Evolutionary conservation across 495 filamentous ascomycete genomes (phyloP).

Genomic region (Chaetomium fimeti): DNA sequence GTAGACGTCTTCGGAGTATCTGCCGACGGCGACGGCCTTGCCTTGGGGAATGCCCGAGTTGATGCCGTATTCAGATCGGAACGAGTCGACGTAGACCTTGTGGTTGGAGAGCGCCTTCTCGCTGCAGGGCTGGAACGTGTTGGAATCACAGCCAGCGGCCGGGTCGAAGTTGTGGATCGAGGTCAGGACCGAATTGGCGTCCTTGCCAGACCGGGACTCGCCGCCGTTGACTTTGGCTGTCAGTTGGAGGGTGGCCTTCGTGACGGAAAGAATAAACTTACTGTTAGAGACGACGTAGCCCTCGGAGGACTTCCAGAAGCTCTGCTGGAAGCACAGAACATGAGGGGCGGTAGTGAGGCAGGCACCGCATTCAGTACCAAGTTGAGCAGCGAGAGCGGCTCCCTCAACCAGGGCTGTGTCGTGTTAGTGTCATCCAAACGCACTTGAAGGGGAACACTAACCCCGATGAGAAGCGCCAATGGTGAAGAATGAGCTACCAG

Average conservation of each 20-base stretch:
- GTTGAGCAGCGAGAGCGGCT: slow-evolving; percentile 51
- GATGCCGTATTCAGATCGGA: slow-evolving; percentile 59
- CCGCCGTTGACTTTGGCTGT: slow-evolving; percentile 40
- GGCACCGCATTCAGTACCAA: slow-evolving; percentile 44
- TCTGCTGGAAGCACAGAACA: slow-evolving; percentile 60
- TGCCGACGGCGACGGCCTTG: slow-evolving; percentile 59
- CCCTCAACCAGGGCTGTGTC: slow-evolving; percentile 59
- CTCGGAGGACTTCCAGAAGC: slow-evolving; percentile 58
- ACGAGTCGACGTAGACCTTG: slow-evolving; percentile 62
- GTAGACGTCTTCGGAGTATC: slow-evolving; percentile 69
- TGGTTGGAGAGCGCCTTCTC: slow-evolving; percentile 63
- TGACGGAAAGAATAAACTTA: slow-evolving; percentile 17
- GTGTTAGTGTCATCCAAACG: slow-evolving; percentile 11
- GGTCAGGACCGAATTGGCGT: slow-evolving; percentile 61
- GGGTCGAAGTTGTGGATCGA: slow-evolving; percentile 67
- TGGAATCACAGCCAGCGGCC: slow-evolving; percentile 54
- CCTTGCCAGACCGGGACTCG: slow-evolving; percentile 54
- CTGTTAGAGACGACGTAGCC: slow-evolving; percentile 60
- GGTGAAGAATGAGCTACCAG: slow-evolving; percentile 61
- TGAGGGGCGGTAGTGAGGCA: slow-evolving; percentile 59
- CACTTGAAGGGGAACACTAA: slow-evolving; percentile 3
- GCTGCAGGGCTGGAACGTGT: slow-evolving; percentile 64
- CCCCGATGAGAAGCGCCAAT: slow-evolving; percentile 42
- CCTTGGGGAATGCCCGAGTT: slow-evolving; percentile 53
- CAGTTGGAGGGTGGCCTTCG: background rate